Evolutionary conservation across 164 flowering plant genomes (phyloP), one percentile per base, ranked within the genome.

Genomic region (Pachysandra terminalis): DNA sequence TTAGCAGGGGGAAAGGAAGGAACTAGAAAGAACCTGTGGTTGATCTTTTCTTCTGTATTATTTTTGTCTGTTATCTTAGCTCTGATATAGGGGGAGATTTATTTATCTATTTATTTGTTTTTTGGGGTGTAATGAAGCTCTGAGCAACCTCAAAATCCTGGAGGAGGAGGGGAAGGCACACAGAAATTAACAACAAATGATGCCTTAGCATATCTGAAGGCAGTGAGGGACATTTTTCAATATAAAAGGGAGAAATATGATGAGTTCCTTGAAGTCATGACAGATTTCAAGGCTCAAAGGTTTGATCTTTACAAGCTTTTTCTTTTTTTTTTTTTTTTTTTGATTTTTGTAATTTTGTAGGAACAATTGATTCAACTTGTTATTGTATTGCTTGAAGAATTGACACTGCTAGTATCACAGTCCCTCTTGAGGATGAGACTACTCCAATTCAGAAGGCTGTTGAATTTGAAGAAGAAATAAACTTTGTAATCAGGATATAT

Each of bases 201-300:
- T 81, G 97, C 97, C 15, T 71, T 91, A 37, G 75, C 82, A 37
- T 91, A n/a, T n/a, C n/a, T n/a, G n/a, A n/a, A n/a, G n/a, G n/a
- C n/a, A n/a, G n/a, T n/a, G n/a, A n/a, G n/a, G n/a, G n/a, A n/a
- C n/a, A n/a, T n/a, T n/a, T n/a, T n/a, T n/a, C n/a, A n/a, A n/a
- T n/a, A n/a, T n/a, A n/a, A n/a, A n/a, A n/a, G n/a, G n/a, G n/a
- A n/a, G n/a, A n/a, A n/a, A n/a, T n/a, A n/a, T n/a, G n/a, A n/a
- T n/a, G n/a, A n/a, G n/a, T n/a, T n/a, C n/a, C n/a, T n/a, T n/a
- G n/a, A n/a, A n/a, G n/a, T n/a, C 73, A 91, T 91, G 97, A 91
- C 89, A 71, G 93, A 91, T 73, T 91, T 91, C 75, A 91, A 91
- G 83, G 91, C 91, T 58, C 90, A 86, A 70, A 85, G 93, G 97